These are phyloP conservation scores for Penicillium digitatum DNA, from an alignment of 2,329 filamentous ascomycete genomes.

Conservation along the genomic window DNA sequence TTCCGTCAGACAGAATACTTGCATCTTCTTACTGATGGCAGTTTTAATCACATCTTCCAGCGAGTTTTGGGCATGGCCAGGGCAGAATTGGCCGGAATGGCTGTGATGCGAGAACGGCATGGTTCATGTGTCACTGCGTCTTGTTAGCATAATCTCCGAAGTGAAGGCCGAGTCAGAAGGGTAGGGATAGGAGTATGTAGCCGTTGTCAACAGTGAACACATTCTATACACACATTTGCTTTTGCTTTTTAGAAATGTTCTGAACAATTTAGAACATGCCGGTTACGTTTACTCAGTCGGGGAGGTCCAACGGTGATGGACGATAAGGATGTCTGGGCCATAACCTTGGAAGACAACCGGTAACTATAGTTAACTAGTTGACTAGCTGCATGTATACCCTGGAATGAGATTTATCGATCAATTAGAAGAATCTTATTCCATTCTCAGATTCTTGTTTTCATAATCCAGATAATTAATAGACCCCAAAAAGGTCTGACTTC, in stretches of 20 bases:
- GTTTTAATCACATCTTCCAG: slow-evolving; percentile 78
- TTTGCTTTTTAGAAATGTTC: background rate
- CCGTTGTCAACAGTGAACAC: background rate
- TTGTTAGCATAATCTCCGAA: background rate
- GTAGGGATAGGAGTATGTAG: background rate
- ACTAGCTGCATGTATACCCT: background rate
- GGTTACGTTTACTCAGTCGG: background rate
- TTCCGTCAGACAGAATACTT: slow-evolving; percentile 82
- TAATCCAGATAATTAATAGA: background rate
- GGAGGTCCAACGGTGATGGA: slow-evolving; percentile 1
- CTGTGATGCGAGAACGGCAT: slow-evolving; percentile 99
- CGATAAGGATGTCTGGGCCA: slow-evolving; percentile 8
- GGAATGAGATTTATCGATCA: too few species aligned
- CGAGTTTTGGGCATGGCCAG: slow-evolving; percentile 76
- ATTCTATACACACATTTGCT: background rate
- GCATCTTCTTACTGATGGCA: slow-evolving; percentile 74
- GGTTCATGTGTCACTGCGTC: background rate
- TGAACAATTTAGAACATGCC: background rate
- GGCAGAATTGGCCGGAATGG: slow-evolving; percentile 96
- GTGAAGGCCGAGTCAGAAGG: background rate
- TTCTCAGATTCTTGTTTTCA: background rate
- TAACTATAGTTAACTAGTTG: background rate
- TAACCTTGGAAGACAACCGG: background rate
- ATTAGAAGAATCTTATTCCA: background rate
- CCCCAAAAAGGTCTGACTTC: too few species aligned